Conservation (phyloP, 2,329 filamentous ascomycete species). For the Aspergillaceae sp. region DNA sequence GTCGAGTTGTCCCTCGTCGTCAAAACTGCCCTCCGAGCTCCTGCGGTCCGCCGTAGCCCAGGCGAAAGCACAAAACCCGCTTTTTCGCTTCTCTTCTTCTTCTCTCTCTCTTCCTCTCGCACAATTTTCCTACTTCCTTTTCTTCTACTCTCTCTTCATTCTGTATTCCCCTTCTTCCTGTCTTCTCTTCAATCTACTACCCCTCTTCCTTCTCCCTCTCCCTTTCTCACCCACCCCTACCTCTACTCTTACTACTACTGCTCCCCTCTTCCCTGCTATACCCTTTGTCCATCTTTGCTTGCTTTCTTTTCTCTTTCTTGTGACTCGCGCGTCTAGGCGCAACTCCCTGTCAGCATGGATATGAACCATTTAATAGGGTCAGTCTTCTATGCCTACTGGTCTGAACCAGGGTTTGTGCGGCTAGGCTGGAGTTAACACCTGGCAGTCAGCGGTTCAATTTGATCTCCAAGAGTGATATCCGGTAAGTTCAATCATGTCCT, state of each 20-base stretch:
- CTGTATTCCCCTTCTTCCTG: too few species aligned
- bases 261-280: conserved; percentile 12
- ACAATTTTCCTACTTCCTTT: too few species aligned
- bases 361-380: conserved; percentile 45
- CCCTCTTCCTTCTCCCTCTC: conserved; percentile 17
- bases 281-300: conserved; percentile 15
- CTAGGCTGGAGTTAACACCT: conserved; percentile 29
- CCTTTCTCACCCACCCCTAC: conserved; percentile 10
- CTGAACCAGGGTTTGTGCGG: conserved; percentile 25
- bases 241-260: conserved; percentile 15
- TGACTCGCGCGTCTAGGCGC: conserved; percentile 25
- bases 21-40: conserved; percentile 23
- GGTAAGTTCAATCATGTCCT: conserved; percentile 49
- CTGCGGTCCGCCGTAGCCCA: conserved; percentile 24
- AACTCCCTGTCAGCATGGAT: conserved; percentile 32
- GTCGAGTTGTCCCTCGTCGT: neutral
- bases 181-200: neutral
- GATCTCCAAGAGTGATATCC: conserved; percentile 95
- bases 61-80: conserved; percentile 23
- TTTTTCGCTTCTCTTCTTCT: conserved; percentile 20
- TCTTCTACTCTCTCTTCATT: too few species aligned
- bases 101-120: conserved; percentile 14
- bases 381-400: conserved; percentile 23
- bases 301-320: conserved; percentile 11
- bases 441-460: conserved; percentile 83